Conservation (phyloP, 2,329 filamentous ascomycete genomes). For the Talaromyces islandicus region DNA sequence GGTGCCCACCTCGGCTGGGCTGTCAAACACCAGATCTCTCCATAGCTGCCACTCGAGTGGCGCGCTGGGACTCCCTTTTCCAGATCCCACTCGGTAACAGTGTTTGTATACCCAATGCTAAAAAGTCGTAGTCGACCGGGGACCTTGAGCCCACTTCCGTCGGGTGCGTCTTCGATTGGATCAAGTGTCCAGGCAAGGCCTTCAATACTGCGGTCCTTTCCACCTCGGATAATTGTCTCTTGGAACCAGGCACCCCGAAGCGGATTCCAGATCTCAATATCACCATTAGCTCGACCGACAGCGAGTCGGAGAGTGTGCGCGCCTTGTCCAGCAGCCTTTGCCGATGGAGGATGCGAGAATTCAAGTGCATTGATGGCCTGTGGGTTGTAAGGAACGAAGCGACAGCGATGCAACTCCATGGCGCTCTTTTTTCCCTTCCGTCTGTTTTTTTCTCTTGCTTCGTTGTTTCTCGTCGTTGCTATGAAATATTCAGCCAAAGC, state of each 20-base stretch:
- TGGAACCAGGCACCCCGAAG: conserved; percentile 78
- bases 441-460: not conserved
- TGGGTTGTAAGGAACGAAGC: conserved; percentile 88
- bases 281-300: conserved; percentile 85
- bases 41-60: conserved; percentile 85
- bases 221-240: conserved; percentile 77
- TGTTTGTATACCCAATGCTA: conserved; percentile 90
- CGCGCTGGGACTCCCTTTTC: conserved; percentile 69
- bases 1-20: conserved; percentile 63
- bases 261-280: conserved; percentile 98
- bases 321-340: conserved; percentile 39
- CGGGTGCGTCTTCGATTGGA: conserved; percentile 57
- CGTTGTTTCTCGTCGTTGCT: not conserved
- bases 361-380: conserved; percentile 91
- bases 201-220: conserved; percentile 80
- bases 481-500: not conserved
- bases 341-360: conserved; percentile 69
- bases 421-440: not conserved
- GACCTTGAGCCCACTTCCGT: conserved; percentile 55
- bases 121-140: conserved; percentile 78
- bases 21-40: conserved; percentile 94
- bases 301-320: conserved; percentile 68
- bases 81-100: conserved; percentile 93
- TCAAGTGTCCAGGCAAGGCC: conserved; percentile 89
- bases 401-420: conserved; percentile 96